Base-by-base conservation (phyloP, 2,329 filamentous ascomycete species). In the Fusarium coffeatum region DNA sequence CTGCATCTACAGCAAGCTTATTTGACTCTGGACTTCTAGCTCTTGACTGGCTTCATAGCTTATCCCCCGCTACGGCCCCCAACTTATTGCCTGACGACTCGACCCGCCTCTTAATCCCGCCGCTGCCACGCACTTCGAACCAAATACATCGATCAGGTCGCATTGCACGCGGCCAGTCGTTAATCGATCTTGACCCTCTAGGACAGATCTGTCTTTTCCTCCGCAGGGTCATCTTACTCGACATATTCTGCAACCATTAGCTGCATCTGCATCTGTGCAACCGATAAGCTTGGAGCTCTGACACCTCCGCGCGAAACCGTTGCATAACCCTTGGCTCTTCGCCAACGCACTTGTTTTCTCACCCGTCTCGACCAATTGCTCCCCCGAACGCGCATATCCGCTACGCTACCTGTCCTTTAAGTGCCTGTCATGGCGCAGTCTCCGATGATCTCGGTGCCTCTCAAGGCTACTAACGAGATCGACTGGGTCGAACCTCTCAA, bases 401-500 rank as follows among this genome's bases (percentile, higher is more conserved):
- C 59, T 49, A 64, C 59, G 20, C 59, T 54, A 41, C 37, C 53
- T 32, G 34, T 18, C 40, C 41, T 22, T 34, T 53, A 23, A 46
- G 45, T 53, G 57, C 70, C 68, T 75, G 74, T 64, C 74, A 94
- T 93, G 91, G 87, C 92, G 80, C 92, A 97, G 84, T 90, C 93
- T 73, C 94, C 94, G 68, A 98, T 98, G 95, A 91, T 98, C 76
- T 97, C 94, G 76, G 91, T 91, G 87, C 95, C 95, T 79, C 88
- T 98, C 77, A 98, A 92, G 89, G 88, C 88, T 56, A 99, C 96
- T 71, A 97, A 94, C 86, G 96, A 99, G 85, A 97, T 99, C 79
- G 96, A 99, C 87, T 99, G 96, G 96, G 87, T 98, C 71, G 86
- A 88, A 49, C 96, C 96, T 49, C 87, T 99, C 73, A 98, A 98